Base-by-base conservation (phyloP, 2,329 filamentous ascomycete species). In the Elsinoe batatas region DNA sequence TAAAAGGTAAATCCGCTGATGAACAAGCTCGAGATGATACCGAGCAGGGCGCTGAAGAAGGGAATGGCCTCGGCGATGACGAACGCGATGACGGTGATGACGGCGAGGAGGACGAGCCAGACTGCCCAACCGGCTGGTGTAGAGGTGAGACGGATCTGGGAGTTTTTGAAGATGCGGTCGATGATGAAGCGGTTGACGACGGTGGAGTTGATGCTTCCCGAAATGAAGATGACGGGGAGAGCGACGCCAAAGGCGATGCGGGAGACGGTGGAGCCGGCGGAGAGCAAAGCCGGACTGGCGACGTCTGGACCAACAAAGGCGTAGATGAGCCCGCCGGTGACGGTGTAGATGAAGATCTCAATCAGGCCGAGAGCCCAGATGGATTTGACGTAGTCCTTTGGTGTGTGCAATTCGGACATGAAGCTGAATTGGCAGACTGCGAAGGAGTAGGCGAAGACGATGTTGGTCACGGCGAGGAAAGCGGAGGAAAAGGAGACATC, bases 1-100 rank as follows among this genome's bases (percentile, higher is more conserved):
- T 69, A 69, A 61, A 65, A 70, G 22, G 61, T 64, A 62, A 87
- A 88, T 80, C 84, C 87, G 57, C 77, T 81, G 36, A 79, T 81
- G 63, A 88, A 87, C 1, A 87, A 68, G 1, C 80, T 62, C n/a
- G 64, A 71, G 59, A 87, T 82, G 50, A 88, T 69, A 5, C 81
- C 81, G n/a, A 89, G 73, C 7, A 89, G 72, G 53, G 81, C 77
- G 66, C 81, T 83, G 73, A 89, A 89, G 59, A 84, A 80, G 1
- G 86, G 86, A 11, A 89, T 85, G 0, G 83, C 81, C 65, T 86
- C 80, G 6, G 86, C 83, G 58, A 90, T 84, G 57, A 88, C 69
- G 76, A 82, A 86, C 11, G 81, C 81, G 10, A 86, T 61, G 17
- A 81, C 60, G 77, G 84, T 87, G 26, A 82, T 69, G 17, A 64